Conservation (phyloP, 306 rosid species). For the Cicer cuneatum region DNA sequence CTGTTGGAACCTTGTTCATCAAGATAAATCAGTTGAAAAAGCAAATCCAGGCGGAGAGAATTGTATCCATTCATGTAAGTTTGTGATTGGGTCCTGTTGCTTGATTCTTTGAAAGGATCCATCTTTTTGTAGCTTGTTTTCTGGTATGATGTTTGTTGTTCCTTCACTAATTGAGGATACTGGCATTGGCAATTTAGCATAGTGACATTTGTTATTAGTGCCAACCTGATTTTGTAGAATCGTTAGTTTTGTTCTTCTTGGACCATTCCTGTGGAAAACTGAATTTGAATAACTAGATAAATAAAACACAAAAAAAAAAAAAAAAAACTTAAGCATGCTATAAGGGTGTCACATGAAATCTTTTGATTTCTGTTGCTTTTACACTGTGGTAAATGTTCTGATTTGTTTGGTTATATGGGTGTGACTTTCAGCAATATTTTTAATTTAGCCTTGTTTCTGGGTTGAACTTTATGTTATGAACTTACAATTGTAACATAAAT, state of each 20-base stretch:
- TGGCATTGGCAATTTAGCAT: neutral
- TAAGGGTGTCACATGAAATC: slow-evolving; percentile 17
- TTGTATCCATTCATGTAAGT: slow-evolving; percentile 60
- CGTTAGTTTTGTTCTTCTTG: slow-evolving; percentile 7
- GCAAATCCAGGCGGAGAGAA: slow-evolving; percentile 85
- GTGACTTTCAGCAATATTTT: slow-evolving; percentile 23
- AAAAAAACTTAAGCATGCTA: neutral
- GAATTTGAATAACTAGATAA: slow-evolving; percentile 13
- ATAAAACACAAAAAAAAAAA: neutral
- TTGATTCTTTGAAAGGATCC: neutral
- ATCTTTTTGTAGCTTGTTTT: slow-evolving; percentile 12
- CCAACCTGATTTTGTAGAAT: slow-evolving; percentile 14
- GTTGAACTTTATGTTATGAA: neutral
- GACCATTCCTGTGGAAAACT: slow-evolving; percentile 15
- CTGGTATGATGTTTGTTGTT: slow-evolving; percentile 1
- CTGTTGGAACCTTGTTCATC: slow-evolving; percentile 53
- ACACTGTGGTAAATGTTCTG: slow-evolving; percentile 14
- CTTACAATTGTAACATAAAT: neutral
- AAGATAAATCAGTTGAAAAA: slow-evolving; percentile 73
- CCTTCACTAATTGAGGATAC: neutral
- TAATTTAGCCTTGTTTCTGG: neutral
- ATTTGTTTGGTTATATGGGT: slow-evolving; percentile 24
- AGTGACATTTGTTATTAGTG: neutral
- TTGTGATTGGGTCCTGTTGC: neutral
- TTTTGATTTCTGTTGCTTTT: slow-evolving; percentile 11